Base-by-base conservation (phyloP, 2,329 filamentous ascomycete genomes). In the Pyricularia sp. region DNA sequence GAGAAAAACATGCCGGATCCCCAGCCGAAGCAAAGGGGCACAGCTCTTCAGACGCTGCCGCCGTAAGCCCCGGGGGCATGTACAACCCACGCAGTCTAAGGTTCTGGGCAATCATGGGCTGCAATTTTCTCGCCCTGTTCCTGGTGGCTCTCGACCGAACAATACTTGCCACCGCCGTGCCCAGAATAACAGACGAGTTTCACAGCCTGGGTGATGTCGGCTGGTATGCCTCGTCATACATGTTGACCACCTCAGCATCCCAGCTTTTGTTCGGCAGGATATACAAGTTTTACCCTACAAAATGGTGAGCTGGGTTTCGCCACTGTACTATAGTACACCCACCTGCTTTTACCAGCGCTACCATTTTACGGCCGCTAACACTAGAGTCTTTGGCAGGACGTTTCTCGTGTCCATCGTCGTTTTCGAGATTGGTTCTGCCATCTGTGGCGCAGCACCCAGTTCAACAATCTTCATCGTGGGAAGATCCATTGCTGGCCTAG, bases 221-320 rank as follows among this genome's bases (percentile, higher is more conserved):
- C 67, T 90, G 87, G 87, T 89, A 89, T 75, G 86, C 84, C 5
- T 86, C 85, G 55, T 82, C 85, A 1, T 88, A 88, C 74, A 84
- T 88, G 80, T 78, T 89, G 71, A 87, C 86, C 14, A 85, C 85
- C 2, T 82, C 84, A 7, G 84, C 84, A n/a, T 83, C 81, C 23
- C 83, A 86, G 72, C 78, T 85, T 3, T 73, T 86, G 10, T 86
- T 84, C 73, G 85, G 85, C 7, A 79, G 84, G 58, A 79, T 87
- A 58, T 87, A 85, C 74, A 82, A 81, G 71, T 84, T 84, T 71
- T 87, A 85, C 72, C 79, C 82, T 69, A 77, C 83, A 71, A 83
- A 84, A 69, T 80, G 77, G 78, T 84, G 71, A 73, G 71, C 64
- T 25, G 23, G 10, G 3, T 9, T 33, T 30, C 7, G 11, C 30